Conservation (phyloP, 257 asterid species). For the Echium plantagineum region DNA sequence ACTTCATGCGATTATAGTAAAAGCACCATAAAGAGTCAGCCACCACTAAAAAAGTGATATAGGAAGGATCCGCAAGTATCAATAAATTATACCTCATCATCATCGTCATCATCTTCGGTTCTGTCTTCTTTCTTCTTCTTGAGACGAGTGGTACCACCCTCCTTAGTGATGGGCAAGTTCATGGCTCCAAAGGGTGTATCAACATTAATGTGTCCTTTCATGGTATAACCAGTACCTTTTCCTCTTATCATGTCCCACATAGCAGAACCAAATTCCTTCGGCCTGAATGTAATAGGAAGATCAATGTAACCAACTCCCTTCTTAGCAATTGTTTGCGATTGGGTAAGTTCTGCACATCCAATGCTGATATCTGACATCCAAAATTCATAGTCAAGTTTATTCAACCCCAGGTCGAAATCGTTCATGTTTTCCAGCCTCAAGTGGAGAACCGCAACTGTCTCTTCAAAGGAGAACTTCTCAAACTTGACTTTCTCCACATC, state of each 20-base stretch:
- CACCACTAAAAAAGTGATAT: background rate
- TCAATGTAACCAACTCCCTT: constrained; percentile 50
- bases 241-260: constrained; percentile 99
- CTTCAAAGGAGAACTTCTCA: constrained; percentile 78
- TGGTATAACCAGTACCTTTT: constrained; percentile 69
- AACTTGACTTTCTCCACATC: constrained; percentile 59
- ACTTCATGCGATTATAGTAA: background rate
- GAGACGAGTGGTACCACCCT: constrained; percentile 76
- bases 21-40: background rate
- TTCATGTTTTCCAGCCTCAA: constrained; percentile 83
- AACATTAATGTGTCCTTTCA: constrained; percentile 72
- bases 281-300: constrained; percentile 88
- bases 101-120: constrained; percentile 47
- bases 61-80: background rate
- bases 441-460: constrained; percentile 67
- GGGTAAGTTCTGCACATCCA: constrained; percentile 52
- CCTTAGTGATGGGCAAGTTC: constrained; percentile 86
- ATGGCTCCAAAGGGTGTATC: constrained; percentile 87
- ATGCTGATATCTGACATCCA: constrained; percentile 84
- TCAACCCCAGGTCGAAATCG: constrained; percentile 74
- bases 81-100: constrained; percentile 39
- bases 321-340: constrained; percentile 49
- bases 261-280: constrained; percentile 95
- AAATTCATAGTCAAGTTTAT: constrained; percentile 68
- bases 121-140: constrained; percentile 82